Conservation (phyloP, 1,284 basidiomycete species). For the Fomes fomentarius region DNA sequence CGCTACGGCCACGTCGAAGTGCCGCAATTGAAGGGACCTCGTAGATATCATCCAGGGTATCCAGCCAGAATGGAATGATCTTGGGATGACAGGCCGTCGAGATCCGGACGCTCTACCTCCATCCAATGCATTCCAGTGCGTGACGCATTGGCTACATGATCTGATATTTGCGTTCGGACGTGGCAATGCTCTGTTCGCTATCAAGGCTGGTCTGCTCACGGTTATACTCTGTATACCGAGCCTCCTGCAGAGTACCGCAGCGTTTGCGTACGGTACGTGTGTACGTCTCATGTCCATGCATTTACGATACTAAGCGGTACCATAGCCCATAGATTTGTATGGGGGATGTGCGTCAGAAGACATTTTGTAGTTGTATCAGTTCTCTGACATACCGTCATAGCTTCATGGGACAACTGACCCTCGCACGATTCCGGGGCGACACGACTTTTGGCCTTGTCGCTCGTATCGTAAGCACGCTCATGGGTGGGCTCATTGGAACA, state of each 20-base stretch:
- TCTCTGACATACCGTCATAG: conserved; percentile 36
- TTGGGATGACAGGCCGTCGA: conserved; percentile 58
- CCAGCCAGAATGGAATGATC: conserved; percentile 45
- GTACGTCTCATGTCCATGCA: not conserved
- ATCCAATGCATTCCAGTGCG: conserved; percentile 53
- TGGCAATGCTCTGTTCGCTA: conserved; percentile 72
- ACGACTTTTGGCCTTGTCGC: conserved; percentile 71
- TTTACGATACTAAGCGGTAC: not conserved
- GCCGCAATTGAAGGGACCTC: not conserved
- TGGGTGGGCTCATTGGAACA: conserved; percentile 71
- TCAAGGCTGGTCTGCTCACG: conserved; percentile 80
- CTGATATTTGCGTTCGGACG: conserved; percentile 42
- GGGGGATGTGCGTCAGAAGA: conserved; percentile 41
- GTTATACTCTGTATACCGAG: conserved; percentile 65
- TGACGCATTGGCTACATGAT: conserved; percentile 52
- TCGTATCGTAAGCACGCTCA: conserved; percentile 69
- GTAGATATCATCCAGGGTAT: conserved; percentile 64
- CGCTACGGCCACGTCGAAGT: not conserved
- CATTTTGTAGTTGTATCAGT: not conserved
- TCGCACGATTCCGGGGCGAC: conserved; percentile 75
- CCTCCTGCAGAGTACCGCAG: conserved; percentile 55
- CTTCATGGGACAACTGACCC: conserved; percentile 73
- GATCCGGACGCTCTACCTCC: conserved; percentile 81
- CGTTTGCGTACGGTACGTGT: conserved; percentile 61
- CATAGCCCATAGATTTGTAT: conserved; percentile 37